Conservation (phyloP, 169 alveolate genomes). For the Eimeria zaria region DNA sequence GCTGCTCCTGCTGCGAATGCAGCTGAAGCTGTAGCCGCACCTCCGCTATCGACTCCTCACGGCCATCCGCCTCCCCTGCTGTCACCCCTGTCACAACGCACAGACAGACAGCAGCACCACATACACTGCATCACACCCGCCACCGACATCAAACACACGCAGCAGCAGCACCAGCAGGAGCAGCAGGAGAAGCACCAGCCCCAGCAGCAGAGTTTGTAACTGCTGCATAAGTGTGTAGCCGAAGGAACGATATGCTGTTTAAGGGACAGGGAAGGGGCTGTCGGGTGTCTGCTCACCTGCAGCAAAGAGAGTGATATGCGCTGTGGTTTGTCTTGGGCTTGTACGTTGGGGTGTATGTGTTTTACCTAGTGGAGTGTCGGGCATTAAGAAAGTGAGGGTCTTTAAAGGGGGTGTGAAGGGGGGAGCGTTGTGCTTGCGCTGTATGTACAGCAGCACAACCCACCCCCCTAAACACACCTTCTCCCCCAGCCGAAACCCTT, state of each 20-base stretch:
- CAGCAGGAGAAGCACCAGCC: background rate
- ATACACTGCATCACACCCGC: background rate
- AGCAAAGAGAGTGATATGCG: background rate
- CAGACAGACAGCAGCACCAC: background rate
- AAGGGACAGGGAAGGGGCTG: background rate
- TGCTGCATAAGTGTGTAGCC: too few relatives aligned
- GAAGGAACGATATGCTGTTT: background rate
- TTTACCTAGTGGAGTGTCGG: background rate
- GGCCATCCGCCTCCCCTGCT: slow-evolving; percentile 76
- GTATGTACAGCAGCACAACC: slow-evolving; percentile 16
- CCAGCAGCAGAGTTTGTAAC: background rate
- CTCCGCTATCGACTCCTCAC: slow-evolving; percentile 57
- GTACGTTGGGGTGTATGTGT: background rate
- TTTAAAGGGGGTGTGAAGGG: slow-evolving; percentile 70
- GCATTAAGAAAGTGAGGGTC: background rate
- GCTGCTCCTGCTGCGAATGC: too few relatives aligned
- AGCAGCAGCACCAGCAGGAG: background rate
- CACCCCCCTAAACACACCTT: slow-evolving; percentile 23
- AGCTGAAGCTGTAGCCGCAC: slow-evolving; percentile 51
- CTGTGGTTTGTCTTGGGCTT: background rate
- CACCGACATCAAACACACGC: background rate
- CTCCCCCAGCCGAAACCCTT: slow-evolving; percentile 64
- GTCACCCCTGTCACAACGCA: slow-evolving; percentile 5
- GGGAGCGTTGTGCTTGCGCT: slow-evolving; percentile 46
- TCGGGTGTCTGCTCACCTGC: background rate